These are phyloP conservation scores for Firmiana major DNA, from an alignment of 345 rosid genomes.

Conservation along the genomic window DNA sequence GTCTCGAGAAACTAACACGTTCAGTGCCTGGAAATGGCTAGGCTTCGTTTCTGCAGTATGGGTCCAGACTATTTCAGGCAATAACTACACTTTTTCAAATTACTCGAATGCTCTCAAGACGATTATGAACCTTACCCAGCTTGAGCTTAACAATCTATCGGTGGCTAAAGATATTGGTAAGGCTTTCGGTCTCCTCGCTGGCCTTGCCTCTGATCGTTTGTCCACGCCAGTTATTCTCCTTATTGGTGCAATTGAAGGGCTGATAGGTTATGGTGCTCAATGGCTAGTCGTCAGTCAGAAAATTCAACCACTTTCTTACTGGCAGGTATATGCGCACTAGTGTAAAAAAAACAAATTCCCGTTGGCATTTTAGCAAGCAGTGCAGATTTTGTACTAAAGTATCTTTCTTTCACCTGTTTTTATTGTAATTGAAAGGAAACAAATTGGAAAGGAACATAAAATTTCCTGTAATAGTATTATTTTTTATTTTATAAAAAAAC, in stretches of 20 bases:
- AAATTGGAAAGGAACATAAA: too few species aligned
- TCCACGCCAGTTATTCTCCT: slow-evolving; percentile 66
- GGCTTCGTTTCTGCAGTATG: slow-evolving; percentile 93
- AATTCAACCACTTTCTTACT: slow-evolving; percentile 65
- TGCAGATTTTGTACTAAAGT: neutral
- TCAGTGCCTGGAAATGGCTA: slow-evolving; percentile 70
- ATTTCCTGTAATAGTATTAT: neutral
- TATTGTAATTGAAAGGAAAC: neutral
- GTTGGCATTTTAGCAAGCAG: neutral
- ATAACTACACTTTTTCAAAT: slow-evolving; percentile 90
- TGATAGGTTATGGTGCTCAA: slow-evolving; percentile 90
- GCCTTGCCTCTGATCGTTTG: slow-evolving; percentile 77
- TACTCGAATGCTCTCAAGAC: slow-evolving; percentile 83
- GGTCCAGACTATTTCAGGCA: slow-evolving; percentile 91
- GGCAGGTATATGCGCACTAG: slow-evolving; percentile 56
- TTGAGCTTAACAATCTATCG: slow-evolving; percentile 72
- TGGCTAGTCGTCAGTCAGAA: slow-evolving; percentile 82
- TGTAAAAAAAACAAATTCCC: neutral
- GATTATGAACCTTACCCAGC: slow-evolving; percentile 81
- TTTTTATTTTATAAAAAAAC: neutral
- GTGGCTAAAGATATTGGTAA: slow-evolving; percentile 93
- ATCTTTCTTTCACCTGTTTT: neutral
- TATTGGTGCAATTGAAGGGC: slow-evolving; percentile 79
- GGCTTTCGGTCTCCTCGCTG: slow-evolving; percentile 92
- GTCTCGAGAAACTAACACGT: slow-evolving; percentile 6